Conservation (phyloP, 1,284 basidiomycete genomes). For the Stereum hirsutum region DNA sequence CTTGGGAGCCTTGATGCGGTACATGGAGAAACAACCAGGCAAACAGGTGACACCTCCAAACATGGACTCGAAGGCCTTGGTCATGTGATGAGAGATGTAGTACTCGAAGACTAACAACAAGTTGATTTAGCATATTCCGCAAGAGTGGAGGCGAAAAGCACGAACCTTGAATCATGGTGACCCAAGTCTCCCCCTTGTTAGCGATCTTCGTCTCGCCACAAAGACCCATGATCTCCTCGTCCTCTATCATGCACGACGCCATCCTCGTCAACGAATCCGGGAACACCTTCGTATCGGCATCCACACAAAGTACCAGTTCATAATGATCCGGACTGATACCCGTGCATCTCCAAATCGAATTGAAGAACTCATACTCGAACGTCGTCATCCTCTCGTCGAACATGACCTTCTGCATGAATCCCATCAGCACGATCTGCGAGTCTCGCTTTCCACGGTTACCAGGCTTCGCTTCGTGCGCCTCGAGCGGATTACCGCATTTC, state of each 20-base stretch:
- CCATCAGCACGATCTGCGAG: constrained; percentile 96
- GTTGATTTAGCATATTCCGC: constrained; percentile 7
- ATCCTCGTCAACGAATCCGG: constrained; percentile 89
- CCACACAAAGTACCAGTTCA: constrained; percentile 94
- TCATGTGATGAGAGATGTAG: constrained; percentile 98
- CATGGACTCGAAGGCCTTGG: constrained; percentile 98
- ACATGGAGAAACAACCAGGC: constrained; percentile 99
- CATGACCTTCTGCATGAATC: constrained; percentile 97
- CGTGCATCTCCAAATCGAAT: constrained; percentile 89
- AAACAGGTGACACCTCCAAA: constrained; percentile 99
- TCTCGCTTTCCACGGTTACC: constrained; percentile 99
- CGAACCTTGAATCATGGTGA: constrained; percentile 97
- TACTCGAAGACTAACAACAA: constrained; percentile 83
- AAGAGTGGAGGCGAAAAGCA: constrained; percentile 9
- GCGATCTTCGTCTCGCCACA: constrained; percentile 99
- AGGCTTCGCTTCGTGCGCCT: constrained; percentile 84
- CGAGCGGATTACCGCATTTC: constrained; percentile 89
- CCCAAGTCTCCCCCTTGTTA: constrained; percentile 96
- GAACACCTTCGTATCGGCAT: constrained; percentile 98
- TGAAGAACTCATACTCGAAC: constrained; percentile 99
- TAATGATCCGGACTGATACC: constrained; percentile 96
- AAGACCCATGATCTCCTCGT: constrained; percentile 96
- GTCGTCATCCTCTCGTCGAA: constrained; percentile 99
- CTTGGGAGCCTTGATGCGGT: constrained; percentile 97
- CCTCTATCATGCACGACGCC: constrained; percentile 92